A percentile compares a stretch with the other conserved stretches of the same genome.
These are phyloP conservation scores for Urochloa ruziziensis DNA, from an alignment of 176 grass and related monocot genomes.

Conservation along the genomic window DNA sequence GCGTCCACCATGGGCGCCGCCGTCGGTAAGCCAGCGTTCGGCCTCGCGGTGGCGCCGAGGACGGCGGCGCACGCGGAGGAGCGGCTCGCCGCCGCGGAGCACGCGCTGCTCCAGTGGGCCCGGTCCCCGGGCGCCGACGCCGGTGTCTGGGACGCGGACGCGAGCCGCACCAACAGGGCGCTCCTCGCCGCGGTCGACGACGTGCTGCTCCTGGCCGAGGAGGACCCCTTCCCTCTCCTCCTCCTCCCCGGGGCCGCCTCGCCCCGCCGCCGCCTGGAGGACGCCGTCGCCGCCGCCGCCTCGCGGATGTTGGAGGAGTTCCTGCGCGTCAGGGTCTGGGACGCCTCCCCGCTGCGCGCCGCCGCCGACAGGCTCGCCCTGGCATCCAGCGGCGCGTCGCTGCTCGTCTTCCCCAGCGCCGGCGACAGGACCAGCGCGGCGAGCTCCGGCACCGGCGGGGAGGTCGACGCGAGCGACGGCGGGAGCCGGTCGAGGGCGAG, in stretches of 20 bases:
- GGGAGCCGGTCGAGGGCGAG: slow-evolving; percentile 7
- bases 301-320: slow-evolving; percentile 29
- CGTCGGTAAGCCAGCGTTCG: not conserved
- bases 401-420: not conserved
- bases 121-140: slow-evolving; percentile 1
- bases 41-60: not conserved
- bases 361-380: slow-evolving; percentile 14
- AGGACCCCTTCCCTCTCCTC: not conserved
- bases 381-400: not conserved
- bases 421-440: not conserved
- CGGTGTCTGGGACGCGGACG: slow-evolving; percentile 28
- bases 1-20: not conserved
- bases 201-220: slow-evolving; percentile 2
- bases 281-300: not conserved
- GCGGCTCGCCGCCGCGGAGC: slow-evolving; percentile 10
- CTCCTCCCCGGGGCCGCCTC: not conserved
- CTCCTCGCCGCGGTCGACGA: slow-evolving; percentile 32
- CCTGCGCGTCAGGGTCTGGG: slow-evolving; percentile 33
- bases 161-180: slow-evolving; percentile 11
- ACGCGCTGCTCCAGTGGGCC: slow-evolving; percentile 6
- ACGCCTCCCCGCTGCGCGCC: not conserved
- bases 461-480: not conserved
- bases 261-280: not conserved
- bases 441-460: not conserved
- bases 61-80: not conserved